Evolutionary conservation across 768 basidiomycete genomes (phyloP).

Genomic region (Lentinula lateritia): DNA sequence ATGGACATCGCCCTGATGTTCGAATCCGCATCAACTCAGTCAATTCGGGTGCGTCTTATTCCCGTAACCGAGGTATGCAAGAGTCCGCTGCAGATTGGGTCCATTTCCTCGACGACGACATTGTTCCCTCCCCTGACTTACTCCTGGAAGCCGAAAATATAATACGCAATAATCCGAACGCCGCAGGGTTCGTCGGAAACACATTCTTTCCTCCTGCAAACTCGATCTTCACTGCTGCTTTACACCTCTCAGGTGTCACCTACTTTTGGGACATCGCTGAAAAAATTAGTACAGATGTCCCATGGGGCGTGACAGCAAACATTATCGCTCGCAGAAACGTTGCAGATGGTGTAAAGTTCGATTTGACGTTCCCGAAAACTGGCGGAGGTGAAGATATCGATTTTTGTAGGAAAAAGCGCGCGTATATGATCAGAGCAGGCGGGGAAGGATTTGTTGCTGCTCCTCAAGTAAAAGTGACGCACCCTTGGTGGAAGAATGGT

Average conservation of each 20-base stretch:
- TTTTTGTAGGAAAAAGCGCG: conserved; percentile 45
- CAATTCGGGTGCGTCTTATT: conserved; percentile 48
- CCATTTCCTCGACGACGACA: conserved; percentile 58
- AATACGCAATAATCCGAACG: conserved; percentile 40
- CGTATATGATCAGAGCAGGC: conserved; percentile 25
- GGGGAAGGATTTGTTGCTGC: conserved; percentile 42
- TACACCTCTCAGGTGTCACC: conserved; percentile 51
- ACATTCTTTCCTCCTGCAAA: conserved; percentile 42
- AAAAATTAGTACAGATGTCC: conserved; percentile 42
- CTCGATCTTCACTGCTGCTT: conserved; percentile 45
- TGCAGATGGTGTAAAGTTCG: conserved; percentile 39
- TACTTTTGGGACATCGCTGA: conserved; percentile 59
- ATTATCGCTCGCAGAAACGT: conserved; percentile 41
- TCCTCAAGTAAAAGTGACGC: conserved; percentile 42
- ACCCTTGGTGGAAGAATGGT: conserved; percentile 55
- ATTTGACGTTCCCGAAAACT: conserved; percentile 50
- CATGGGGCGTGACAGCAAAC: conserved; percentile 63
- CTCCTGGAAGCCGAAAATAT: conserved; percentile 39
- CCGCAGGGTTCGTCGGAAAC: conserved; percentile 52
- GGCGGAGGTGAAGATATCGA: conserved; percentile 64
- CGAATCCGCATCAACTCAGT: conserved; percentile 44
- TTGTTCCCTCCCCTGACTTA: conserved; percentile 35
- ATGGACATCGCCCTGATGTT: conserved; percentile 40
- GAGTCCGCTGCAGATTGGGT: conserved; percentile 56
- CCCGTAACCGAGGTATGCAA: conserved; percentile 48